Conservation (phyloP, 768 basidiomycete species). For the Trametes elegans region DNA sequence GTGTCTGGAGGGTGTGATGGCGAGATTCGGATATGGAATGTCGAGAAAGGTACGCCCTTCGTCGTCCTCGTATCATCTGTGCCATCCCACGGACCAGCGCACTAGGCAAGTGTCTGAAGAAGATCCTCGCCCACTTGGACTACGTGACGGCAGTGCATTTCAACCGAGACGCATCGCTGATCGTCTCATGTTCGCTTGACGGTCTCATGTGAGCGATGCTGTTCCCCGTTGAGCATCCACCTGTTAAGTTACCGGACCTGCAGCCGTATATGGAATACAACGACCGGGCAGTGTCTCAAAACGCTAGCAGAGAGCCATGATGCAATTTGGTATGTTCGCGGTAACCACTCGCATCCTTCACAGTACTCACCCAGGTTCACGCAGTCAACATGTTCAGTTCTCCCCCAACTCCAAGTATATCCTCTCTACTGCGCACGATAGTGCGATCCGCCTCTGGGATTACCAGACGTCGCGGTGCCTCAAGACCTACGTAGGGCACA, state of each 20-base stretch:
- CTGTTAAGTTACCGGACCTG: background rate
- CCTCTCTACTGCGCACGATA: conserved; percentile 91
- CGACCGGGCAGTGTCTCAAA: conserved; percentile 92
- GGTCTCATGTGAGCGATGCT: conserved; percentile 72
- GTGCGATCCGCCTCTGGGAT: conserved; percentile 92
- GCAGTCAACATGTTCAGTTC: conserved; percentile 87
- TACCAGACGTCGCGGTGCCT: conserved; percentile 88
- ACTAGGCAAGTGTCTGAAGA: conserved; percentile 80
- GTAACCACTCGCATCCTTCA: background rate
- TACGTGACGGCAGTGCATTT: conserved; percentile 95
- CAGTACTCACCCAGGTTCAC: background rate
- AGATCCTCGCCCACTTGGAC: conserved; percentile 89
- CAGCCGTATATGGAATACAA: conserved; percentile 95
- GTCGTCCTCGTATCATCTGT: background rate
- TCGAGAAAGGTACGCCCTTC: conserved; percentile 60
- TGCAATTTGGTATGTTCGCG: conserved; percentile 63
- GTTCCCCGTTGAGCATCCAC: background rate
- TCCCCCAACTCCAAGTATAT: conserved; percentile 96
- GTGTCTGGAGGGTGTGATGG: conserved; percentile 94
- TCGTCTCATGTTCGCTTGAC: conserved; percentile 90
- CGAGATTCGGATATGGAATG: conserved; percentile 91
- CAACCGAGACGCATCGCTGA: conserved; percentile 86
- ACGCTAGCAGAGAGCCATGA: conserved; percentile 90
- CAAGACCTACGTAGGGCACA: conserved; percentile 86
- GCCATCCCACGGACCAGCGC: background rate